Evolutionary conservation across 2,329 filamentous ascomycete species (phyloP).

Genomic region (Aspergillus melleus): DNA sequence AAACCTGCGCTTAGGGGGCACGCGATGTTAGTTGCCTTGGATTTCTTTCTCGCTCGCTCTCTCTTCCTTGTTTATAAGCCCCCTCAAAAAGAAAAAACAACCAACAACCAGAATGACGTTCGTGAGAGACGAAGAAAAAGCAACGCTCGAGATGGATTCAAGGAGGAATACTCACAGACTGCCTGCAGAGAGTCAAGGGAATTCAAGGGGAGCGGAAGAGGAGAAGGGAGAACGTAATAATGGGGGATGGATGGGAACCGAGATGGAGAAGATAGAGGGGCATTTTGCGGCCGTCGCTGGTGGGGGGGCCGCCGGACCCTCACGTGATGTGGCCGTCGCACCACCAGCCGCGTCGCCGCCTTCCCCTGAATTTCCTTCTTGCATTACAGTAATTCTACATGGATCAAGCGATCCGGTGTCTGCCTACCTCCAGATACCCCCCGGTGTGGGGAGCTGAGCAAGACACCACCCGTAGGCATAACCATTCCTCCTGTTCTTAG

Average conservation of each 20-base stretch:
- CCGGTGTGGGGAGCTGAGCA: not conserved
- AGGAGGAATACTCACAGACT: constrained; percentile 8
- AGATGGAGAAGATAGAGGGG: constrained; percentile 35
- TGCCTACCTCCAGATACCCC: not conserved
- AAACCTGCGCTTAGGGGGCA: constrained; percentile 26
- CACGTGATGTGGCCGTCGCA: constrained; percentile 23
- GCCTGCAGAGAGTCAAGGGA: constrained; percentile 3
- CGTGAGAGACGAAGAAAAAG: not conserved
- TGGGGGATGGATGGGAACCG: constrained; percentile 13
- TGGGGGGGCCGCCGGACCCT: constrained; percentile 19
- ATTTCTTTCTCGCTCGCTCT: not conserved
- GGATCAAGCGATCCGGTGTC: not conserved
- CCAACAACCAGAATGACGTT: not conserved
- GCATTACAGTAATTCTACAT: not conserved
- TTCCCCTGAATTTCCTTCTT: not conserved
- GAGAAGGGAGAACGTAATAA: constrained; percentile 13
- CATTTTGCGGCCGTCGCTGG: constrained; percentile 30
- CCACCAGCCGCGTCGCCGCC: constrained; percentile 17
- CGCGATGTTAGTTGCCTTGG: constrained; percentile 29
- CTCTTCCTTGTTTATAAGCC: constrained; percentile 11
- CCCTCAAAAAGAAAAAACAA: not conserved
- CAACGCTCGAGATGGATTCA: not conserved
- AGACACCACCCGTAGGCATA: not conserved
- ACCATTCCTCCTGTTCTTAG: not conserved
- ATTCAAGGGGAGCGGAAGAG: constrained; percentile 10